A percentile compares a stretch with the other conserved stretches of the same genome.
Evolutionary conservation across 805 yeast genomes (phyloP).

Genomic region (Ogataea sp.): DNA sequence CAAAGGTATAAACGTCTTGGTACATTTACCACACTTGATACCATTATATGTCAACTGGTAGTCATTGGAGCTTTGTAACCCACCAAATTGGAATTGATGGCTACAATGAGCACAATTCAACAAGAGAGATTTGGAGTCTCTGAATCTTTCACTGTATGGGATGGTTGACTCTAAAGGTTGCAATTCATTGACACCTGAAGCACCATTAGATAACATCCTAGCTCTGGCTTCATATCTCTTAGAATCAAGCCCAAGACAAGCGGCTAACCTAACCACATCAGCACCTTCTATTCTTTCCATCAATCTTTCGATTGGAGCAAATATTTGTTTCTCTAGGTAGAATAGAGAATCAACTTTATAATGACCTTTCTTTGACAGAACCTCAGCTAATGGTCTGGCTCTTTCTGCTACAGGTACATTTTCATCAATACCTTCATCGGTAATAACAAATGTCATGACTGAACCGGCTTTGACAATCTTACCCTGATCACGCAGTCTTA

Average conservation of each 20-base stretch:
- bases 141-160: conserved; percentile 76
- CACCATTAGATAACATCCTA: conserved; percentile 27
- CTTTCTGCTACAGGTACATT: conserved; percentile 58
- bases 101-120: conserved; percentile 58
- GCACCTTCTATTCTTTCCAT: conserved; percentile 81
- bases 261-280: conserved; percentile 72
- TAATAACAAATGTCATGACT: conserved; percentile 80
- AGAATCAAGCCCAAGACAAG: conserved; percentile 70
- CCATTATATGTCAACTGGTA: conserved; percentile 64
- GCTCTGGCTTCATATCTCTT: conserved; percentile 45
- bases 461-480: conserved; percentile 83
- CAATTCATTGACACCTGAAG: conserved; percentile 33
- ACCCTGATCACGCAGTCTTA: conserved; percentile 72
- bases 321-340: conserved; percentile 81
- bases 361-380: conserved; percentile 40
- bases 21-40: conserved; percentile 59
- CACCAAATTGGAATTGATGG: conserved; percentile 57
- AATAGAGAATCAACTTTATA: conserved; percentile 67
- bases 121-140: conserved; percentile 46
- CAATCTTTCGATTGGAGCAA: conserved; percentile 85
- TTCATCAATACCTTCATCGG: conserved; percentile 31
- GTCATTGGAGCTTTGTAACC: conserved; percentile 56
- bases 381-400: conserved; percentile 76
- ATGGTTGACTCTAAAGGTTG: conserved; percentile 77
- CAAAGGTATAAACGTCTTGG: conserved; percentile 38